These are phyloP conservation scores for Tremella mesenterica DNA, from an alignment of 768 basidiomycete genomes.

Conservation along the genomic window DNA sequence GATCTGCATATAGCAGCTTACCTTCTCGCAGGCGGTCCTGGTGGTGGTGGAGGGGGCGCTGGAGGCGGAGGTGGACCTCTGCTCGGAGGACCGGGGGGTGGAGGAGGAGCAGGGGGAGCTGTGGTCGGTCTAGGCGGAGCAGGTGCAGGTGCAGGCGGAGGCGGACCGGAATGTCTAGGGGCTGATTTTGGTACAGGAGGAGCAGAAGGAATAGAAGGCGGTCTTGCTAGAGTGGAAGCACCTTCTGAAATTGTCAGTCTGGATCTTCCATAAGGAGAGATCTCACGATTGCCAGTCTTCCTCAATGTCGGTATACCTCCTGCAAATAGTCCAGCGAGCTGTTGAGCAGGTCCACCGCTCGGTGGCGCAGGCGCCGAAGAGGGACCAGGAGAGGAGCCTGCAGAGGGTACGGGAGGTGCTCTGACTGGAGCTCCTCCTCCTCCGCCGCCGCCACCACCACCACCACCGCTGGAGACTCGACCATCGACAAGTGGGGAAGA, in stretches of 20 bases:
- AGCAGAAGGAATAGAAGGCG: constrained; percentile 19
- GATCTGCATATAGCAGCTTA: constrained; percentile 2
- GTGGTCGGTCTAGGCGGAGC: constrained; percentile 22
- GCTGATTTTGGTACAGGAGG: constrained; percentile 18
- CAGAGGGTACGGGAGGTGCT: constrained; percentile 8
- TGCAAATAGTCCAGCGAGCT: constrained; percentile 75
- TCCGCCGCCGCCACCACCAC: constrained; percentile 44
- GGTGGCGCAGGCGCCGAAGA: constrained; percentile 34
- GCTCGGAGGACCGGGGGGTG: constrained; percentile 28
- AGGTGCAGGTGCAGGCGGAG: constrained; percentile 37
- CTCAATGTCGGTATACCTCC: constrained; percentile 87
- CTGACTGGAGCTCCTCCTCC: constrained; percentile 15
- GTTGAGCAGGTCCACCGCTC: constrained; percentile 56
- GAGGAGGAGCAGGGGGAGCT: constrained; percentile 15
- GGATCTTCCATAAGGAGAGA: constrained; percentile 1
- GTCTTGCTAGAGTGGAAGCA: constrained; percentile 49
- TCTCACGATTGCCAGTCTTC: constrained; percentile 53
- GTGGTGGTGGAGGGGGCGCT: constrained; percentile 26
- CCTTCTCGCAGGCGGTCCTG: constrained; percentile 10
- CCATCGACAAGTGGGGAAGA: constrained; percentile 33
- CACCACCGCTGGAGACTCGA: constrained; percentile 21
- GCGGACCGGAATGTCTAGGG: constrained; percentile 29
- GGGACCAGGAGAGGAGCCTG: constrained; percentile 32
- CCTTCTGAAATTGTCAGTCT: constrained; percentile 58
- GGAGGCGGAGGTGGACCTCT: constrained; percentile 17